phyloP scores from a whole-genome alignment of 2,329 filamentous ascomycete species.

The Aureobasidium pullulans region DNA sequence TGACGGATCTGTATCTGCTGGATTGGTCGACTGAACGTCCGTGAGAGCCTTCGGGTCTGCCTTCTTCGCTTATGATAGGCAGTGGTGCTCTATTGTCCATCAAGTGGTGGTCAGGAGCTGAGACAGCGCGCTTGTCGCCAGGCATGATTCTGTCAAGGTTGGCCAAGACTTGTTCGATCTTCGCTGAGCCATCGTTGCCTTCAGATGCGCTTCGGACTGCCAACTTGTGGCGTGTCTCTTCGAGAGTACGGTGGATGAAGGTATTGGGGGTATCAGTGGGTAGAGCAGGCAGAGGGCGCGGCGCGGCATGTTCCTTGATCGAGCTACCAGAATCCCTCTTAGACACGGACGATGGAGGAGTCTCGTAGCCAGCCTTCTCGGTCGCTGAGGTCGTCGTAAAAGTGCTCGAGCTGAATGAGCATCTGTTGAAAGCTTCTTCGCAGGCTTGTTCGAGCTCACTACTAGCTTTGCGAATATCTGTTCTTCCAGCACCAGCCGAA shows the following conservation, averaged over 20 bases:
- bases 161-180: slow-evolving; percentile 53
- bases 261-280: slow-evolving; percentile 43
- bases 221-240: slow-evolving; percentile 52
- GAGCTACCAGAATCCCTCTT: slow-evolving; percentile 18
- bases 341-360: slow-evolving; percentile 45
- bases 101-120: slow-evolving; percentile 35
- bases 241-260: slow-evolving; percentile 48
- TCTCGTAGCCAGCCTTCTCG: slow-evolving; percentile 38
- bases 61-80: slow-evolving; percentile 48
- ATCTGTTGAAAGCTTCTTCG: slow-evolving; percentile 82
- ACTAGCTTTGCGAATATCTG: slow-evolving; percentile 78
- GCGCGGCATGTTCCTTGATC: slow-evolving; percentile 28
- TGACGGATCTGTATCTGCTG: slow-evolving; percentile 35
- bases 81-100: slow-evolving; percentile 30
- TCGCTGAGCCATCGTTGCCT: slow-evolving; percentile 36
- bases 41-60: slow-evolving; percentile 26
- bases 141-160: slow-evolving; percentile 30
- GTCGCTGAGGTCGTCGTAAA: slow-evolving; percentile 27
- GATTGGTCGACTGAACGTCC: slow-evolving; percentile 21
- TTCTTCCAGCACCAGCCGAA: slow-evolving; percentile 47
- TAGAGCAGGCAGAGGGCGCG: slow-evolving; percentile 39
- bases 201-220: slow-evolving; percentile 44
- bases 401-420: slow-evolving; percentile 47
- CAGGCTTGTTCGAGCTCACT: slow-evolving; percentile 81
- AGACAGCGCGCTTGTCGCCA: slow-evolving; percentile 35